Conservation (phyloP, 805 yeast genomes). For the Kuraishia ogatae region DNA sequence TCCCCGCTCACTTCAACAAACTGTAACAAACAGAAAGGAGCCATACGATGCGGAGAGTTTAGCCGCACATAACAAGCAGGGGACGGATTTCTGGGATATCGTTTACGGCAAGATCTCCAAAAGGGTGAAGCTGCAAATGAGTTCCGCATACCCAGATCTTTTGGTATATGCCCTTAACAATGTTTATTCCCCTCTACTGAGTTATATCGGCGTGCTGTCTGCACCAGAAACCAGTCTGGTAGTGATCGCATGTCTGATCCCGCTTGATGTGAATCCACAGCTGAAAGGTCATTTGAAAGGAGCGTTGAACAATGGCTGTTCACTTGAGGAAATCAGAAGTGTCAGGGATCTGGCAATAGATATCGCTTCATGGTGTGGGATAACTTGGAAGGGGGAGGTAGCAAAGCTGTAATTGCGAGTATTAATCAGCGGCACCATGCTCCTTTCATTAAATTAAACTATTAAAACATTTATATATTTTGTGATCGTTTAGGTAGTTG, state of each 20-base stretch:
- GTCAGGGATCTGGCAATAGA: conserved; percentile 55
- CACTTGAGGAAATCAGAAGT: conserved; percentile 50
- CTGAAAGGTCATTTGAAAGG: conserved; percentile 87
- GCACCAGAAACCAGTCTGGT: conserved; percentile 70
- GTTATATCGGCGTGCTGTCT: conserved; percentile 52
- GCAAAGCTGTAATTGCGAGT: conserved; percentile 35
- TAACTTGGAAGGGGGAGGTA: conserved; percentile 47
- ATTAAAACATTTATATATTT: too few relatives aligned
- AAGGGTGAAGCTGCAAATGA: conserved; percentile 60
- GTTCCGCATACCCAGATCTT: conserved; percentile 75
- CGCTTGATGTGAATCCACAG: conserved; percentile 92
- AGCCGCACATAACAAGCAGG: conserved; percentile 28
- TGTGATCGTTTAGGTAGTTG: too few relatives aligned
- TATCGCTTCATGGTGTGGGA: conserved; percentile 68
- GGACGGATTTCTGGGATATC: conserved; percentile 59
- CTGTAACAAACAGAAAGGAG: conserved; percentile 7
- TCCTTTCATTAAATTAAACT: too few relatives aligned
- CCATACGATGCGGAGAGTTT: conserved; percentile 8
- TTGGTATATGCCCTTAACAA: conserved; percentile 65
- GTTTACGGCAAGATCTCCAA: conserved; percentile 69
- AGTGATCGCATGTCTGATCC: conserved; percentile 72
- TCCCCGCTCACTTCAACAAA: conserved; percentile 37
- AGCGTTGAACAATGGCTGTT: conserved; percentile 71
- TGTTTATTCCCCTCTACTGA: conserved; percentile 72
- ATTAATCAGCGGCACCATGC: too few relatives aligned